Conservation (phyloP, 331 rosid species). For the Saraca asoca region DNA sequence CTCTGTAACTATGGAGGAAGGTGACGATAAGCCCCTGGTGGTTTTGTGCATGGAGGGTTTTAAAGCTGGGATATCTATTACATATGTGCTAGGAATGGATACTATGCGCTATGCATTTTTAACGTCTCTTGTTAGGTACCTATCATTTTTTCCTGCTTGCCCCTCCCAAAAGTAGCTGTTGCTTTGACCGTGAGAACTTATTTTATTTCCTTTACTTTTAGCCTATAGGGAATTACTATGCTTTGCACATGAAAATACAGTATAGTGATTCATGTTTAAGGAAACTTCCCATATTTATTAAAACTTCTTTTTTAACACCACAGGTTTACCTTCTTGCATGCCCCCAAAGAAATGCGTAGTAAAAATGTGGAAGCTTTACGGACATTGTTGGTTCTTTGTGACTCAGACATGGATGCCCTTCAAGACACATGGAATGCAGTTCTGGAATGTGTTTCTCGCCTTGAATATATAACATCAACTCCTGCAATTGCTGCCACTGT, state of each 20-base stretch:
- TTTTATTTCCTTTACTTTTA: conserved; percentile 13
- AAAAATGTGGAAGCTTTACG: conserved; percentile 96
- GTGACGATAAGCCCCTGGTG: conserved; percentile 91
- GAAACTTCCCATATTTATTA: conserved; percentile 30
- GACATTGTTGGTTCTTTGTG: conserved; percentile 75
- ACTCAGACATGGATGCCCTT: conserved; percentile 78
- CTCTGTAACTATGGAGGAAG: conserved; percentile 99
- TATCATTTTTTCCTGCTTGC: conserved; percentile 16
- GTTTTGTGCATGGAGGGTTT: conserved; percentile 97
- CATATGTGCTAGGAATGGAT: conserved; percentile 95
- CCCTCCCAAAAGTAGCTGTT: not conserved
- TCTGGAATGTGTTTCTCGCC: conserved; percentile 96
- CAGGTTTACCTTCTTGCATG: conserved; percentile 99
- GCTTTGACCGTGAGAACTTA: conserved; percentile 2
- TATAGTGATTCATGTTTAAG: conserved; percentile 27
- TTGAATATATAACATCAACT: conserved; percentile 79
- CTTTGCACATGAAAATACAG: conserved; percentile 25
- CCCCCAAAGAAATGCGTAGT: conserved; percentile 99
- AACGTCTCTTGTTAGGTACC: conserved; percentile 92
- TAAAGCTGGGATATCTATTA: conserved; percentile 93
- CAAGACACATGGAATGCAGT: conserved; percentile 99
- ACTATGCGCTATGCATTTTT: conserved; percentile 99
- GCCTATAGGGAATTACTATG: conserved; percentile 25
- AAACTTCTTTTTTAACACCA: conserved; percentile 41
- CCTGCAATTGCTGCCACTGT: conserved; percentile 87